phyloP scores from a whole-genome alignment of 768 basidiomycete species.

The Kwoniella shandongensis region DNA sequence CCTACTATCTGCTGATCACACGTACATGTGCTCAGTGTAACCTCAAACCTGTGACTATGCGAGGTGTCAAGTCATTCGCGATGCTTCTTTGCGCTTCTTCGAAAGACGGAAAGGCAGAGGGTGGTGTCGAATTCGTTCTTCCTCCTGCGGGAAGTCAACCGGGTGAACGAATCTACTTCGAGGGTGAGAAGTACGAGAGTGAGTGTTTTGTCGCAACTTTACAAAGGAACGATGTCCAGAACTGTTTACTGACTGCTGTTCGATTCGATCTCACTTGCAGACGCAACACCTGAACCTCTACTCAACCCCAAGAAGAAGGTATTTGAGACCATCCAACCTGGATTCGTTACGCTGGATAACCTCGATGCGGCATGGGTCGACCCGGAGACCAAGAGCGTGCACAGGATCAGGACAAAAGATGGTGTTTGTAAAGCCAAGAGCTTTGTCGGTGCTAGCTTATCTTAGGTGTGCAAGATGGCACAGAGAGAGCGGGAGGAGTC shows the following conservation, averaged over 20 bases:
- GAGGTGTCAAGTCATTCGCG: conserved; percentile 95
- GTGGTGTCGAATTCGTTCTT: conserved; percentile 84
- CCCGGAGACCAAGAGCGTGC: conserved; percentile 70
- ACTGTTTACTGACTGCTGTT: neutral
- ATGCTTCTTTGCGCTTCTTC: conserved; percentile 95
- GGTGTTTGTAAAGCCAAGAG: conserved; percentile 79
- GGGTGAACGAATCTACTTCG: conserved; percentile 93
- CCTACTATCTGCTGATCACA: neutral
- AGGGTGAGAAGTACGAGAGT: conserved; percentile 84
- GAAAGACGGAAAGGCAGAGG: conserved; percentile 68
- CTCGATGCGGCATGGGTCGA: conserved; percentile 92
- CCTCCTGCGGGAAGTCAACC: conserved; percentile 83
- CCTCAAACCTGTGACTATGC: conserved; percentile 93
- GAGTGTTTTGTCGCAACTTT: conserved; percentile 33
- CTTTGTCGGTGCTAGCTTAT: conserved; percentile 86
- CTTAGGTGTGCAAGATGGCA: conserved; percentile 57
- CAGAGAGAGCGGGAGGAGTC: neutral
- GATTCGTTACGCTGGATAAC: conserved; percentile 83
- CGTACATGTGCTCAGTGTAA: conserved; percentile 52
- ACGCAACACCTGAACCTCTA: conserved; percentile 65
- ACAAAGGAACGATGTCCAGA: neutral
- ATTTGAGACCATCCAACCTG: conserved; percentile 94
- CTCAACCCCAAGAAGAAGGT: conserved; percentile 99
- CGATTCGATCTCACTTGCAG: conserved; percentile 56
- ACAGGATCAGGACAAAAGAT: conserved; percentile 77